These are phyloP conservation scores for Lactarius evosmus DNA, from an alignment of 768 basidiomycete species.

Conservation along the genomic window DNA sequence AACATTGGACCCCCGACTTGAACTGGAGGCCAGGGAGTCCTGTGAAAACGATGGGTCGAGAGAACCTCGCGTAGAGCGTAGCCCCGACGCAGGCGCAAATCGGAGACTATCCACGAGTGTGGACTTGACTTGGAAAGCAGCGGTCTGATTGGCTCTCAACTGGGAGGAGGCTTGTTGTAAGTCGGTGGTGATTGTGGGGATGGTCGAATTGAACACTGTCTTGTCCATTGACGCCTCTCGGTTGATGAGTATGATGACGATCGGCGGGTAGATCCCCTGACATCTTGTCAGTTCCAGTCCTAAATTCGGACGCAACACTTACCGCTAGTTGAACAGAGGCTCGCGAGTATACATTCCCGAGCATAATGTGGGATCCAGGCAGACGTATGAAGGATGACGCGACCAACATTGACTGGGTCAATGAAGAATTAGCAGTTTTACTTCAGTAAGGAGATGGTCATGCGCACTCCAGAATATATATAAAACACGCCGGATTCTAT, in stretches of 20 bases:
- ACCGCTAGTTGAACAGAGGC: background rate
- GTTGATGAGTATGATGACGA: background rate
- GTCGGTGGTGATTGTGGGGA: background rate
- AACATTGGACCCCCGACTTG: background rate
- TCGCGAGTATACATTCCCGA: background rate
- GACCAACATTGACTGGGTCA: background rate
- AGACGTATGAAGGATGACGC: background rate
- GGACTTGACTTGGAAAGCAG: background rate
- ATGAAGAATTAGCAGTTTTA: background rate
- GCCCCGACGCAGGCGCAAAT: background rate
- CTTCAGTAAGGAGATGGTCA: too few relatives aligned
- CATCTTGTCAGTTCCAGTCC: background rate
- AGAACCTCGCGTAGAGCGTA: background rate
- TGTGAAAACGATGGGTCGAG: background rate
- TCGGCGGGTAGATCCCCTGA: background rate
- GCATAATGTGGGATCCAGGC: background rate
- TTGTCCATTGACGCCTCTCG: background rate
- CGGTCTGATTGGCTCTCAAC: background rate
- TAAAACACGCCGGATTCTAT: background rate
- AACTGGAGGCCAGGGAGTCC: background rate
- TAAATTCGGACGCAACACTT: background rate
- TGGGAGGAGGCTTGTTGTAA: background rate
- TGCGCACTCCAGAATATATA: background rate
- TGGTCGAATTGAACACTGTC: background rate
- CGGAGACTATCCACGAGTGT: background rate